These are phyloP conservation scores for Xylariaceae sp. DNA, from an alignment of 2,329 filamentous ascomycete species.

Conservation along the genomic window DNA sequence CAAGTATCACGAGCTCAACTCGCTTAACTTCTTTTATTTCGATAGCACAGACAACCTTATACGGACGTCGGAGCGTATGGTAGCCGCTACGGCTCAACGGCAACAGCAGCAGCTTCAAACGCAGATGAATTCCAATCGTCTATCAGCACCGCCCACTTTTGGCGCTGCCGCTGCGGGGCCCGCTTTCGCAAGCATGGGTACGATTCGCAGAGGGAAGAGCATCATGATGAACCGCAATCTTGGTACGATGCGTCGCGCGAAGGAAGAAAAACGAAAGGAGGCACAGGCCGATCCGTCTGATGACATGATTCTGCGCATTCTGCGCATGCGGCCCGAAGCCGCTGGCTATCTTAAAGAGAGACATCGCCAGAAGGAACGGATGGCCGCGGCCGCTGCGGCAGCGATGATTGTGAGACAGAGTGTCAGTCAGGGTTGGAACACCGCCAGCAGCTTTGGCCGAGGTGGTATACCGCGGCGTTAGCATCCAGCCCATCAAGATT, in stretches of 20 bases:
- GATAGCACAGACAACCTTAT: slow-evolving; percentile 87
- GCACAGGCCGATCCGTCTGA: slow-evolving; percentile 95
- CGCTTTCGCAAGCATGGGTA: slow-evolving; percentile 61
- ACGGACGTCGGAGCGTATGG: slow-evolving; percentile 94
- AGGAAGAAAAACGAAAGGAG: slow-evolving; percentile 92
- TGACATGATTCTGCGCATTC: slow-evolving; percentile 93
- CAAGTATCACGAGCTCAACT: slow-evolving; percentile 96
- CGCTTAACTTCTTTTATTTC: slow-evolving; percentile 98
- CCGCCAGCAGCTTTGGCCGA: slow-evolving; percentile 35
- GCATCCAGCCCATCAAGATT: slow-evolving; percentile 17
- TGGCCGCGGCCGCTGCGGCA: slow-evolving; percentile 83
- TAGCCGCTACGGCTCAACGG: slow-evolving; percentile 72
- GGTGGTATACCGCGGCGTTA: slow-evolving; percentile 44
- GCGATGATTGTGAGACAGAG: slow-evolving; percentile 94
- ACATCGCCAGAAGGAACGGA: slow-evolving; percentile 86
- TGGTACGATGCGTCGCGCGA: slow-evolving; percentile 91
- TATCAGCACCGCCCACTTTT: slow-evolving; percentile 55
- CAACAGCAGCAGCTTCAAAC: slow-evolving; percentile 61
- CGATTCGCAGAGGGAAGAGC: slow-evolving; percentile 62
- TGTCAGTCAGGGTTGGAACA: slow-evolving; percentile 55
- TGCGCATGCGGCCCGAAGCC: slow-evolving; percentile 92
- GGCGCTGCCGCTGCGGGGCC: slow-evolving; percentile 40
- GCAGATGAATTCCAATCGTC: slow-evolving; percentile 52
- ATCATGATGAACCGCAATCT: slow-evolving; percentile 94
- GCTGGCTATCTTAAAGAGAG: slow-evolving; percentile 81